Evolutionary conservation across 2,329 filamentous ascomycete species (phyloP).

Genomic region (Cercospora beticola): DNA sequence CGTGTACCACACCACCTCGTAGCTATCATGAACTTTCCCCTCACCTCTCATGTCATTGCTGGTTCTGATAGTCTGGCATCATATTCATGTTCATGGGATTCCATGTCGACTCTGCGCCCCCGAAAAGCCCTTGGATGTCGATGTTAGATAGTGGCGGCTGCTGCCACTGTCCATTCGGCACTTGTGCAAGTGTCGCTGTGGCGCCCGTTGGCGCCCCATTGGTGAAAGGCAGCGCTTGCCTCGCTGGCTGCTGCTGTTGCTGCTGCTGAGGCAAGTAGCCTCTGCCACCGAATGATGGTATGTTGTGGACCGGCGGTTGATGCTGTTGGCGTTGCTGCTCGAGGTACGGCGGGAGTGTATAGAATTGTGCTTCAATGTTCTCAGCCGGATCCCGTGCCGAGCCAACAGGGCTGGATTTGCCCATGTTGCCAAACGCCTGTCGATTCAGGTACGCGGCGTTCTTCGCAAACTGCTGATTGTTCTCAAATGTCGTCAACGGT

Average conservation of each 20-base stretch:
- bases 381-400: conserved; percentile 42
- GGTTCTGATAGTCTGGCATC: conserved; percentile 25
- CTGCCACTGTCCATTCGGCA: conserved; percentile 24
- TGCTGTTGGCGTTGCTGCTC: conserved; percentile 49
- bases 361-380: conserved; percentile 71
- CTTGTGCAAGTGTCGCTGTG: conserved; percentile 20
- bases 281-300: conserved; percentile 26
- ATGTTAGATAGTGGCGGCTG: conserved; percentile 36
- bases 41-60: conserved; percentile 8
- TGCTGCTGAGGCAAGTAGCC: conserved; percentile 11
- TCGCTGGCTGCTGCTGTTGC: background rate
- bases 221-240: conserved; percentile 23
- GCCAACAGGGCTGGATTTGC: conserved; percentile 15
- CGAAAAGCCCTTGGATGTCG: conserved; percentile 41
- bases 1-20: background rate
- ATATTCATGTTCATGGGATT: conserved; percentile 33
- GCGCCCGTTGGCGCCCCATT: conserved; percentile 22
- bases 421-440: conserved; percentile 20
- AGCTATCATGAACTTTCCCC: background rate
- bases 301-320: conserved; percentile 20
- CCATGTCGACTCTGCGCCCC: conserved; percentile 37
- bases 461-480: conserved; percentile 42
- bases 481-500: conserved; percentile 61
- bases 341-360: conserved; percentile 70
- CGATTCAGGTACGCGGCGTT: conserved; percentile 18